phyloP scores from a whole-genome alignment of 176 grass and related monocot species.

The Cenchrus purpureus region DNA sequence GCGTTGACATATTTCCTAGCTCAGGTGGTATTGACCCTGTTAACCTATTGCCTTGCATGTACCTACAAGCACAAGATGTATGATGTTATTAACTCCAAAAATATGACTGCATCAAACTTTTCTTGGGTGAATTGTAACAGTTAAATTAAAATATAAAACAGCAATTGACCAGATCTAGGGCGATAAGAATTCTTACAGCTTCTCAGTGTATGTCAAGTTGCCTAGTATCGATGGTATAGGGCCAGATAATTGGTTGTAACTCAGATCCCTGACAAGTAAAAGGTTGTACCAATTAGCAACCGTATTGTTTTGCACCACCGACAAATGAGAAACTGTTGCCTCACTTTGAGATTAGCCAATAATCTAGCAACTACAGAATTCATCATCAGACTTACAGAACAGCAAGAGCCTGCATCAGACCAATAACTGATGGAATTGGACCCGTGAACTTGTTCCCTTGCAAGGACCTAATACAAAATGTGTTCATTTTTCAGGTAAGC shows the following conservation, averaged over 20 bases:
- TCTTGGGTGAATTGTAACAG: neutral
- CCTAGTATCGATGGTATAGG: conserved; percentile 87
- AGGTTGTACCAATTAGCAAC: neutral
- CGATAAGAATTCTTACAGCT: conserved; percentile 68
- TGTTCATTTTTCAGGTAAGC: neutral
- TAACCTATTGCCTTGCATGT: conserved; percentile 86
- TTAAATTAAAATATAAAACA: neutral
- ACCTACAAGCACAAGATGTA: conserved; percentile 46
- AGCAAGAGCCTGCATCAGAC: conserved; percentile 96
- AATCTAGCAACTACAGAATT: neutral
- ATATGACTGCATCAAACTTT: conserved; percentile 3
- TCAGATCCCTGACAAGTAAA: conserved; percentile 73
- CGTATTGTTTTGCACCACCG: neutral
- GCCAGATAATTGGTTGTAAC: conserved; percentile 86
- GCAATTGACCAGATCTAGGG: neutral
- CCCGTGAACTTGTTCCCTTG: conserved; percentile 92
- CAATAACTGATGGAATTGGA: conserved; percentile 91
- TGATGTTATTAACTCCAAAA: neutral
- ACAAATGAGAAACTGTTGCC: neutral
- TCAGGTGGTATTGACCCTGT: conserved; percentile 83
- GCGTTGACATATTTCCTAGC: conserved; percentile 92
- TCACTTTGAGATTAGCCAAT: neutral
- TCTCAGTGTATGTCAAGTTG: conserved; percentile 98
- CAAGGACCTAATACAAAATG: conserved; percentile 67
- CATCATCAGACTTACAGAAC: conserved; percentile 69